phyloP scores from a whole-genome alignment of 2,329 filamentous ascomycete genomes.

The Colletotrichum theobromicola region DNA sequence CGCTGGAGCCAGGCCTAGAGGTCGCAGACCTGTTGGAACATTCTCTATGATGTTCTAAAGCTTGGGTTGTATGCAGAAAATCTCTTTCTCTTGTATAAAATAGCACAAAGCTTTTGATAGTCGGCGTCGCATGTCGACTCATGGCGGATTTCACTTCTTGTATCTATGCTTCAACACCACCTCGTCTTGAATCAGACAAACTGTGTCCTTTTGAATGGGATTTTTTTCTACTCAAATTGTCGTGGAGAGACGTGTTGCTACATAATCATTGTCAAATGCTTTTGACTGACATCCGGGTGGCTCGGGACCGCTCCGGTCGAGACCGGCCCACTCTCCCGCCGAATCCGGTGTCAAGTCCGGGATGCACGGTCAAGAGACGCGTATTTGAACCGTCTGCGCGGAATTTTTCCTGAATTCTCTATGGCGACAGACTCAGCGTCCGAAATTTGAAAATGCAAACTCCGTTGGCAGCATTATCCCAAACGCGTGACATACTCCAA shows the following conservation, averaged over 20 bases:
- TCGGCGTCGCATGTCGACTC: not conserved
- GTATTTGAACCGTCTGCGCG: not conserved
- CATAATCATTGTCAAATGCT: too few species aligned
- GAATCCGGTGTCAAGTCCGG: not conserved
- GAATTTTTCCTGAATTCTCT: not conserved
- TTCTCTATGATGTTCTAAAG: not conserved
- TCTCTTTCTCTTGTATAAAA: not conserved
- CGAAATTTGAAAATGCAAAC: not conserved
- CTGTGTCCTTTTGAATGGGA: accelerated
- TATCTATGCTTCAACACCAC: not conserved
- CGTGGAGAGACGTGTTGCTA: too few species aligned
- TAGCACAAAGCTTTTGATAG: not conserved
- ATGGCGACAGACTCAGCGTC: accelerated
- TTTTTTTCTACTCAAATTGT: too few species aligned
- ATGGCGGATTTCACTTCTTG: not conserved
- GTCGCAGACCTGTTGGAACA: accelerated
- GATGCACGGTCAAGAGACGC: too few species aligned
- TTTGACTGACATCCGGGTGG: too few species aligned
- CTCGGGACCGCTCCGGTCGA: not conserved
- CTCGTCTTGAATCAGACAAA: not conserved
- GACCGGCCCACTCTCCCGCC: not conserved
- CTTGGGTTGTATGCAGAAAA: not conserved
- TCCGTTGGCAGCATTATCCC: not conserved
- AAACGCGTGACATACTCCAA: not conserved
- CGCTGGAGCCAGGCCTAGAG: not conserved